Percentiles rank a stretch among this genome's conserved stretches.
These are phyloP conservation scores for Leptographium flavum DNA, from an alignment of 2,329 filamentous ascomycete genomes.

Conservation along the genomic window DNA sequence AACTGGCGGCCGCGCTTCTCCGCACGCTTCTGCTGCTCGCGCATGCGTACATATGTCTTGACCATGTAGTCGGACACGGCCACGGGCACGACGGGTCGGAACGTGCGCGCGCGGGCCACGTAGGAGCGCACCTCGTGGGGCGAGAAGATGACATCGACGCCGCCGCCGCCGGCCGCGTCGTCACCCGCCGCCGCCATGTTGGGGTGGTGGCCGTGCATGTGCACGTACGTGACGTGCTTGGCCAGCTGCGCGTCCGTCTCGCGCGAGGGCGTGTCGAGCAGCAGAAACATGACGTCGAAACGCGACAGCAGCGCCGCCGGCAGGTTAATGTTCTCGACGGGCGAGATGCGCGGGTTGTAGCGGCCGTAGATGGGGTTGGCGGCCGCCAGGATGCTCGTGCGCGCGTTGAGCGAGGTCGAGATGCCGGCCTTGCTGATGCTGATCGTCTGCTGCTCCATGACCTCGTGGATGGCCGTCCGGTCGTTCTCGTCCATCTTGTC, in stretches of 20 bases:
- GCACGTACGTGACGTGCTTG: conserved; percentile 88
- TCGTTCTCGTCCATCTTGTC: conserved; percentile 84
- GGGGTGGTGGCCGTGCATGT: conserved; percentile 92
- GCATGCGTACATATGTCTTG: conserved; percentile 88
- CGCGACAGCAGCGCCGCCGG: conserved; percentile 92
- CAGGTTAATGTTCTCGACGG: conserved; percentile 97
- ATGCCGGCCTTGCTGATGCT: conserved; percentile 66
- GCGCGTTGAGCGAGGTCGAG: conserved; percentile 73
- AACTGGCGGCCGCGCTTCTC: conserved; percentile 88
- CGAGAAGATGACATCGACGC: conserved; percentile 56
- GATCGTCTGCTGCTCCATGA: conserved; percentile 81
- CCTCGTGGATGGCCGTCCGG: conserved; percentile 71
- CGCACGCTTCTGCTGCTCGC: conserved; percentile 80
- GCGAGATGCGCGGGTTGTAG: conserved; percentile 94
- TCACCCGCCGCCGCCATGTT: conserved; percentile 37
- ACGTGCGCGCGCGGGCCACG: conserved; percentile 82
- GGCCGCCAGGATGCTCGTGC: conserved; percentile 88
- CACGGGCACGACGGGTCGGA: conserved; percentile 73
- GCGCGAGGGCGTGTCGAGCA: conserved; percentile 83
- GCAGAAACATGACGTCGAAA: conserved; percentile 94
- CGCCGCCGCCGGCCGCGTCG: conserved; percentile 18
- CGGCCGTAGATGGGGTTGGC: conserved; percentile 95
- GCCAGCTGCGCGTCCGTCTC: conserved; percentile 88
- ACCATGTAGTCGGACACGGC: conserved; percentile 90
- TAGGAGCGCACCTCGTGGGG: conserved; percentile 93